Evolutionary conservation across 768 basidiomycete genomes (phyloP), one percentile per base, ranked within the genome.

Genomic region (Phanerochaete carnosa): DNA sequence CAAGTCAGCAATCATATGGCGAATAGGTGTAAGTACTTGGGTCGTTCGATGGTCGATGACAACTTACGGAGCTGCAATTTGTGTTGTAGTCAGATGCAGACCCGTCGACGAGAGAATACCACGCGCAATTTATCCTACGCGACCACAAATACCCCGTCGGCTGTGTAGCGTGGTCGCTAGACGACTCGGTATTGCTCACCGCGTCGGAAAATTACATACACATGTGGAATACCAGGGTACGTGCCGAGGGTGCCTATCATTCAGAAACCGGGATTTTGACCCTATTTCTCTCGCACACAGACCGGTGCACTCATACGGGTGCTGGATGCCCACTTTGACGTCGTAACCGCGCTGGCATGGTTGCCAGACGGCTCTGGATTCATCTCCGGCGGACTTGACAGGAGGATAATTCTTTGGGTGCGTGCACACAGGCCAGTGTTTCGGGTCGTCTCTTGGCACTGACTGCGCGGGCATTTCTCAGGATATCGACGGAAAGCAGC

Each of bases 81-180:
- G 15, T 33, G 26, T 26, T 37, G 29, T 59, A 86, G 77, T 72
- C 76, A 51, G 82, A 82, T 61, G 70, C 75, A 53, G 79, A 79
- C 63, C 73, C 80, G 52, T 77, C 81, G 55, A 76, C 78, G 53
- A 80, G 83, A 66, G 87, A 85, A 68, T 88, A 86, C 81, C 76
- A 74, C 33, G 78, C 79, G 50, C 81, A 85, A 63, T 77, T 77
- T 61, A 82, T 82, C 29, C 74, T 98, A 56, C 76, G 82, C 39
- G 92, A 89, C n/a, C 95, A 97, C 71, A 79, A 80, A 28, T 89
- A 89, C 69, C 70, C 86, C 9, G 88, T 98, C 3, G 87, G 87
- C 47, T 89, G 87, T 66, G 75, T 99, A 60, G 88, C 94, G 1
- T 99, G 96, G 95, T 98, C 97, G 28, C 80, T 89, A 55, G 94